These are phyloP conservation scores for Barbatosphaeria neglecta DNA, from an alignment of 495 filamentous ascomycete genomes.

Conservation along the genomic window DNA sequence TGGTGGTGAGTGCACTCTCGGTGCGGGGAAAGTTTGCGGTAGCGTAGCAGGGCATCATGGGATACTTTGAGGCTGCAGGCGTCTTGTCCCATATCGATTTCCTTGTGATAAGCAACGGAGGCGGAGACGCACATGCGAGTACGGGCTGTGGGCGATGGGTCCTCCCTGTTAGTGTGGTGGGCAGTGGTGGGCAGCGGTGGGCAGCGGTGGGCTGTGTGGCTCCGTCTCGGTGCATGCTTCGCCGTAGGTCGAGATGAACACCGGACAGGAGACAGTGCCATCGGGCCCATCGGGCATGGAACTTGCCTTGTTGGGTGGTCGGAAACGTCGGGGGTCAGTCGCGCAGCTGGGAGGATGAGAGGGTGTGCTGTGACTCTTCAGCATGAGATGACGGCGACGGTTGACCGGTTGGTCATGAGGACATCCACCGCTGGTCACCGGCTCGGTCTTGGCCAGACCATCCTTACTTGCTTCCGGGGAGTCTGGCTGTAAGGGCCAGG, in stretches of 20 bases:
- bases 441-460: background rate
- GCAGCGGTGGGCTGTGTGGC: too few relatives aligned
- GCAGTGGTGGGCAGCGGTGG: background rate
- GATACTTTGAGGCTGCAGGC: background rate
- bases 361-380: background rate
- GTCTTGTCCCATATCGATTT: background rate
- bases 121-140: background rate
- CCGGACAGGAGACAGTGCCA: too few relatives aligned
- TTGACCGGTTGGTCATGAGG: background rate
- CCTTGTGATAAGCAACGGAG: background rate
- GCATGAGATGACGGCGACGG: background rate
- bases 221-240: background rate
- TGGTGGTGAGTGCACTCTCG: background rate
- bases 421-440: background rate
- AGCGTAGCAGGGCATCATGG: background rate
- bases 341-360: background rate
- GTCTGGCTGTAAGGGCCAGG: background rate
- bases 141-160: background rate
- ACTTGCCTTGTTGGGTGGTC: background rate
- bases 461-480: background rate
- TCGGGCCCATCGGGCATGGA: background rate
- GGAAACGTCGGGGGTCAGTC: background rate
- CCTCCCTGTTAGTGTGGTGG: too few relatives aligned
- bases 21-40: background rate
- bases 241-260: background rate